Base-by-base conservation (phyloP, 176 grass and related monocot genomes). In the Cocos nucifera region DNA sequence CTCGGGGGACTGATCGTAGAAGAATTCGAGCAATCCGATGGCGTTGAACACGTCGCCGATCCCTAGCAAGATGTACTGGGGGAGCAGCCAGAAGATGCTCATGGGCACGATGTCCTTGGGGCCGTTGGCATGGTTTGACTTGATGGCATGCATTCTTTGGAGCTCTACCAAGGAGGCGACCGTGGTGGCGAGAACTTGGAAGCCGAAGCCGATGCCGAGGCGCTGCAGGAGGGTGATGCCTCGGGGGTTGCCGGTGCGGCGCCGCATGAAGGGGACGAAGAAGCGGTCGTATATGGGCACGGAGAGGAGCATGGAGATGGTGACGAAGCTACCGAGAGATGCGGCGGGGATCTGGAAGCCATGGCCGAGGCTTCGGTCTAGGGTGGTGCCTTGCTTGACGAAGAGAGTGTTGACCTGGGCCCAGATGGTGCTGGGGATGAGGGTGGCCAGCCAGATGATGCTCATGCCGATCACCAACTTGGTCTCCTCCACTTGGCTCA, bases 1-100 rank as follows among this genome's bases (percentile, higher is more conserved):
- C 57, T 90, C 82, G 20, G 82, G 86, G 17, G 78, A 90, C 70
- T 90, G 86, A 39, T 90, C 82, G 35, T 90, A 90, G 82, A 90
- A 90, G 71, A 90, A 90, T 61, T 90, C 86, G 35, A 85, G 74
- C 70, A 90, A 62, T 16, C 86, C 86, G 23, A 90, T 80, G 53
- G 86, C 69, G 32, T 67, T 82, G 74, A 90, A 90, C 51, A 90
- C 86, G 56, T 90, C 86, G 58, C 78, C 81, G 14, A 89, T 58
- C 14, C 86, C 87, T 4, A 90, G 69, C 19, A 90, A 63, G 20
- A 73, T 55, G 69, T 90, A 90, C 70, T 90, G 87, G 19, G 87
- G 87, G 65, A 90, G 78, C 53, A 90, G 69, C 87, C 87, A 90
- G 72, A 90, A 73, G 26, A 90, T 74, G 64, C 75, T 82, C 82